These are phyloP conservation scores for Coniochaeta prunicola DNA, from an alignment of 2,329 filamentous ascomycete species.

Conservation along the genomic window DNA sequence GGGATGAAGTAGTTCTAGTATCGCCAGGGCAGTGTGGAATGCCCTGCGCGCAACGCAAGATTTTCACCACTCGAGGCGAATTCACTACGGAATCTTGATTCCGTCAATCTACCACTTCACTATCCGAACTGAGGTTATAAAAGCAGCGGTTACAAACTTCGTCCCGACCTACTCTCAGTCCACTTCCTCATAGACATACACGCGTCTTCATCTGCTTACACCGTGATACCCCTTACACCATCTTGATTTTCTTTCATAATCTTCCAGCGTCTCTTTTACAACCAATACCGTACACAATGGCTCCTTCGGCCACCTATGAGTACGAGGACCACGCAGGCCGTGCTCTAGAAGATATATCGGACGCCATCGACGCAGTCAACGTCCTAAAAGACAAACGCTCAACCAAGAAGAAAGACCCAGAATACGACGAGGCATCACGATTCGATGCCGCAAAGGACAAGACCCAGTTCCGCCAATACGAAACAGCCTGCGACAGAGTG, in stretches of 20 bases:
- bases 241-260: background rate
- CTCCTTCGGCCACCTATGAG: slow-evolving; percentile 18
- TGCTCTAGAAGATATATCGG: slow-evolving; percentile 24
- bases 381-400: slow-evolving; percentile 16
- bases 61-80: background rate
- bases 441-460: slow-evolving; percentile 23
- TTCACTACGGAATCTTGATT: background rate
- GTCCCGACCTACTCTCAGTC: background rate
- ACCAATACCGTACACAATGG: slow-evolving; percentile 13
- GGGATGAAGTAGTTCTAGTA: background rate
- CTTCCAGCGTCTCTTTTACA: background rate
- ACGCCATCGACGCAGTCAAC: slow-evolving; percentile 26
- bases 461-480: slow-evolving; percentile 55
- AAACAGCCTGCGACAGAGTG: slow-evolving; percentile 73
- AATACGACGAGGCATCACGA: slow-evolving; percentile 12
- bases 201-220: background rate
- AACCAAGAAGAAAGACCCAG: background rate
- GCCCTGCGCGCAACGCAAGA: background rate
- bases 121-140: background rate
- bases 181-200: background rate
- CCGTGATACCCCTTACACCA: background rate
- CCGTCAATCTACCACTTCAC: background rate
- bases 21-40: background rate
- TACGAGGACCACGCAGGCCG: slow-evolving; percentile 14
- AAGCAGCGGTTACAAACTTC: background rate